A percentile compares a stretch with the other conserved stretches of the same genome.
Conservation (phyloP, 768 basidiomycete species). For the Mycena galopus region DNA sequence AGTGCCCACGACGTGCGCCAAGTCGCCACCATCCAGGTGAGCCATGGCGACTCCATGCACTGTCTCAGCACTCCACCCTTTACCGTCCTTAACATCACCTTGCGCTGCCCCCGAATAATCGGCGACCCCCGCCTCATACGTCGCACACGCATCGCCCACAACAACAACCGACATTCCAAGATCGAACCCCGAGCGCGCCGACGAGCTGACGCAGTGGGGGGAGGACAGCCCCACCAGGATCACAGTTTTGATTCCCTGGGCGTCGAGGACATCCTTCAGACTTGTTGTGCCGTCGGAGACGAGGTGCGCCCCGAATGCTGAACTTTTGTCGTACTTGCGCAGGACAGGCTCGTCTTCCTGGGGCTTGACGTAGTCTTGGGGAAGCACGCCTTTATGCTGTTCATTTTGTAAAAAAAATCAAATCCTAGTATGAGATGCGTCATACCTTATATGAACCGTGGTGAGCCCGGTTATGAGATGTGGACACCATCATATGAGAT, state of each 20-base stretch:
- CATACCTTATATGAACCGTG: no score
- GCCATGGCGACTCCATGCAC: constrained; percentile 28
- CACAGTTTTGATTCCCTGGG: constrained; percentile 16
- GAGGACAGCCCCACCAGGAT: constrained; percentile 29
- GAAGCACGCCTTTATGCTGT: constrained; percentile 13
- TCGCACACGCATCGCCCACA: constrained; percentile 27
- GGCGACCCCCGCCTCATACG: constrained; percentile 3
- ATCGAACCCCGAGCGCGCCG: constrained; percentile 26
- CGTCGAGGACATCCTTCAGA: constrained; percentile 19
- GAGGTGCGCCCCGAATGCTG: constrained; percentile 24
- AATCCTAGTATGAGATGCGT: no score
- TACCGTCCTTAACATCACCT: constrained; percentile 24
- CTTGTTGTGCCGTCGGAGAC: constrained; percentile 8
- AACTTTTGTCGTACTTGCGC: constrained; percentile 34
- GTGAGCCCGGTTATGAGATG: no score
- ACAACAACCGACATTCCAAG: constrained; percentile 22
- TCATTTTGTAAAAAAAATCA: no score
- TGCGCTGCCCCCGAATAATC: neutral
- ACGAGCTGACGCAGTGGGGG: constrained; percentile 32
- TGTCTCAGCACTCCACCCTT: constrained; percentile 25
- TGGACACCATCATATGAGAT: no score
- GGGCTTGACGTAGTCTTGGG: constrained; percentile 27
- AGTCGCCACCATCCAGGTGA: constrained; percentile 19
- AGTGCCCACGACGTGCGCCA: constrained; percentile 29
- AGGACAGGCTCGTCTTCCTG: constrained; percentile 19